Evolutionary conservation across 371 early-diverging fungal species (phyloP), one percentile per base, ranked within the genome.

Genomic region (Mortierella sp.): DNA sequence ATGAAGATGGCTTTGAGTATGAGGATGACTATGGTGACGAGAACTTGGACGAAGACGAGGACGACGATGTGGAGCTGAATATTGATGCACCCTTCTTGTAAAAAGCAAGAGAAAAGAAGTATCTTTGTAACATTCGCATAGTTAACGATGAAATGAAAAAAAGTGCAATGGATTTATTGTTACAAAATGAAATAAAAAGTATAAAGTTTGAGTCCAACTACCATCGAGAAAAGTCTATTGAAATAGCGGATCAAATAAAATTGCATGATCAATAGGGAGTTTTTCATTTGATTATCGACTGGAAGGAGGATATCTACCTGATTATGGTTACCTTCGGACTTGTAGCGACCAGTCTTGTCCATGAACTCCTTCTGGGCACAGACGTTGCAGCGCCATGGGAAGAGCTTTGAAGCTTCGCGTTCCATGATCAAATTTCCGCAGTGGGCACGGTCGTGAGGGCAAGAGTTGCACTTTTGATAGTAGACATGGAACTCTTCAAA

Each of bases 381-480:
- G 28, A 79, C 79, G 13, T 63, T 73, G 56, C 79, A 79, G 4
- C 79, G 29, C 79, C 79, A 79, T 13, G 79, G 79, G 45, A 79
- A 79, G 12, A 79, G 70, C n/a, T 79, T 79, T 22, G 79, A 79
- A 40, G 79, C 79, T 49, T 79, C 79, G 3, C 74, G 60, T 35
- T 79, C 79, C 32, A 79, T 54, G 57, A 79, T 79, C 60, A 79
- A 34, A 51, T 61, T 79, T 17, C 79, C 79, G 35, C 79, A 79
- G 64, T 79, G 79, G 8, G 73, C 70, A 31, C 79, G 79, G 54
- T 79, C 79, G 64, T 79, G 79, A 4, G 79, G 79, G 26, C 79
- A 79, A 54, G 79, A 79, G 61, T 79, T 79, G 70, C 79, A 79
- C 64, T 79, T 79, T 69, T 79, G 79, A 55, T 79, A 79, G 51